Evolutionary conservation across 257 asterid species (phyloP).

Genomic region (Fraxinus cuspidata): DNA sequence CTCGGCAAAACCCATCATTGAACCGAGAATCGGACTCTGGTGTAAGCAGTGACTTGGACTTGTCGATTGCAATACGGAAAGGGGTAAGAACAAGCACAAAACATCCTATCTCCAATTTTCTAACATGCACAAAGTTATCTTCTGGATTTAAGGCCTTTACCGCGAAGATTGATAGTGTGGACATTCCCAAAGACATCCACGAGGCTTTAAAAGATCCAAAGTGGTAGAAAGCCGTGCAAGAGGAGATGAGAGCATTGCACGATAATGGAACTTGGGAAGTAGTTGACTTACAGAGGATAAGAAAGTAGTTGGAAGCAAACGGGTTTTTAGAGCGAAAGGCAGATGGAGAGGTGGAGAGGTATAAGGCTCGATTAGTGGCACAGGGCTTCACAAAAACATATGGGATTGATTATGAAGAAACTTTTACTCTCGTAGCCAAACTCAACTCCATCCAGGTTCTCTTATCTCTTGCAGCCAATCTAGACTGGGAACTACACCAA

Average conservation of each 20-base stretch:
- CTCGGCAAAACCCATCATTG: neutral
- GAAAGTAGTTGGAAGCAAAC: neutral
- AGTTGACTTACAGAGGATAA: neutral
- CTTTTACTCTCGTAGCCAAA: neutral
- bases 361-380: neutral
- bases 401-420: neutral
- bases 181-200: neutral
- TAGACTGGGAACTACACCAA: neutral
- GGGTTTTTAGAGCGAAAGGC: neutral
- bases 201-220: neutral
- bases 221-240: neutral
- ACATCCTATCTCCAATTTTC: neutral
- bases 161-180: neutral
- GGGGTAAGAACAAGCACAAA: neutral
- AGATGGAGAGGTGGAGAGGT: slow-evolving; percentile 2
- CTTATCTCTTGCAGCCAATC: neutral
- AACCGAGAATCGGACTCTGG: neutral
- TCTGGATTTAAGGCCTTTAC: neutral
- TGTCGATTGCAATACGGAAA: neutral
- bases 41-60: neutral
- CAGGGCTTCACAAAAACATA: neutral
- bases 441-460: neutral
- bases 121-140: neutral
- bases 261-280: neutral
- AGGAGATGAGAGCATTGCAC: neutral